Conservation (phyloP, 257 asterid species). For the Haberlea rhodopensis region DNA sequence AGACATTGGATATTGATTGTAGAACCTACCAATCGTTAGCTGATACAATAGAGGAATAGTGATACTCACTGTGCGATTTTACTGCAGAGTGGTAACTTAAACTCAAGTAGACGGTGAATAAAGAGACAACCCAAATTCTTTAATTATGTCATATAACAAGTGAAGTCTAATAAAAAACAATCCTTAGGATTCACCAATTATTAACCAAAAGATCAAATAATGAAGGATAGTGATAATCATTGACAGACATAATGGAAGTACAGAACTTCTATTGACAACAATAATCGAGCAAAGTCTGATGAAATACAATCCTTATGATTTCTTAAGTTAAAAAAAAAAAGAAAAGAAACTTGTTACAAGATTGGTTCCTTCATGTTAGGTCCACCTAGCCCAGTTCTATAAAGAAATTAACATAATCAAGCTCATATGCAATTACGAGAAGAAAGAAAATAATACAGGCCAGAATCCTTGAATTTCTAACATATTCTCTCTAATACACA, state of each 20-base stretch:
- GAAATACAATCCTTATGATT: slow-evolving; percentile 5
- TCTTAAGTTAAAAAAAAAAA: too few species aligned
- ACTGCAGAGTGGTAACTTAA: background rate
- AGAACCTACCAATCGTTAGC: background rate
- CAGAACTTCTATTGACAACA: slow-evolving; percentile 13
- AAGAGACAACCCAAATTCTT: background rate
- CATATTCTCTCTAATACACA: slow-evolving; percentile 8
- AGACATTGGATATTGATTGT: slow-evolving; percentile 12
- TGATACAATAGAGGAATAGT: background rate
- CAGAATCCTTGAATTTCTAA: slow-evolving; percentile 12
- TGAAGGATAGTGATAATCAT: too few species aligned
- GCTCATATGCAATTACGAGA: slow-evolving; percentile 8
- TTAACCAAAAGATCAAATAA: too few species aligned
- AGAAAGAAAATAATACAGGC: slow-evolving; percentile 1
- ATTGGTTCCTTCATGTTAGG: slow-evolving; percentile 3
- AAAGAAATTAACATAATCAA: slow-evolving; percentile 5
- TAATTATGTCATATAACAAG: background rate
- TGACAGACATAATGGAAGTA: background rate
- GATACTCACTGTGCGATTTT: background rate
- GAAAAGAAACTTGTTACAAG: background rate
- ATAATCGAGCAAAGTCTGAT: background rate
- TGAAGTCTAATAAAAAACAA: background rate
- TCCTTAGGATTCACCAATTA: background rate
- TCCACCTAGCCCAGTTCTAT: background rate
- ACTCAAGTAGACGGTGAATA: background rate